A percentile compares a stretch with the other conserved stretches of the same genome.
These are phyloP conservation scores for Hortaea werneckii DNA, from an alignment of 2,329 filamentous ascomycete genomes.

Conservation along the genomic window DNA sequence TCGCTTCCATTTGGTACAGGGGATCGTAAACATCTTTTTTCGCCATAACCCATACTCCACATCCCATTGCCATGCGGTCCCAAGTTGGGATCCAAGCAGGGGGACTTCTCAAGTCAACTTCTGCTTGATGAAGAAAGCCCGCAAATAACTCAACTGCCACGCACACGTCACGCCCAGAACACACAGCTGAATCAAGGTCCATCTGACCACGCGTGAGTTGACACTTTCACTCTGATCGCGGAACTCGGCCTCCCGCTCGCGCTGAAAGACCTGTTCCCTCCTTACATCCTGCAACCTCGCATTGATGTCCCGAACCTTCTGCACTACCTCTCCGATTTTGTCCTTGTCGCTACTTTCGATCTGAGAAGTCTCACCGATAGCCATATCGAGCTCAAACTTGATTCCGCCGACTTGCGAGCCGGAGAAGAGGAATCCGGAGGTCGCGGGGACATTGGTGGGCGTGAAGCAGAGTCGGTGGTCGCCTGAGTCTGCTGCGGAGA, in stretches of 20 bases:
- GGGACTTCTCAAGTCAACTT: slow-evolving; percentile 67
- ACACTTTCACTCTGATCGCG: slow-evolving; percentile 92
- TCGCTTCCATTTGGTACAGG: too few relatives aligned
- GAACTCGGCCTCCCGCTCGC: slow-evolving; percentile 98
- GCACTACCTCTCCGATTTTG: slow-evolving; percentile 82
- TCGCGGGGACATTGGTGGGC: slow-evolving; percentile 62
- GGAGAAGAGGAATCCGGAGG: slow-evolving; percentile 60
- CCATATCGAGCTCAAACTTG: slow-evolving; percentile 77
- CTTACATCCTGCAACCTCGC: slow-evolving; percentile 76
- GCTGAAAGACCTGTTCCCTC: slow-evolving; percentile 90
- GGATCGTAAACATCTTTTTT: too few relatives aligned
- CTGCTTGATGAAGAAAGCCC: slow-evolving; percentile 99
- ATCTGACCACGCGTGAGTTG: slow-evolving; percentile 83
- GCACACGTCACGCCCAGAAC: slow-evolving; percentile 81
- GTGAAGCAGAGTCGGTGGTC: slow-evolving; percentile 95
- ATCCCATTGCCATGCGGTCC: too few relatives aligned
- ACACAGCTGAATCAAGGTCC: slow-evolving; percentile 82
- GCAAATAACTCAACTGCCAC: slow-evolving; percentile 92
- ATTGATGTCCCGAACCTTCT: slow-evolving; percentile 84
- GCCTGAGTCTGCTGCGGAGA: slow-evolving; percentile 87
- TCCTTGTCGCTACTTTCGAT: slow-evolving; percentile 90
- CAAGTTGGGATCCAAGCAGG: too few relatives aligned
- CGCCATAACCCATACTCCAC: too few relatives aligned
- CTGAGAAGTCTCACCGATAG: slow-evolving; percentile 85
- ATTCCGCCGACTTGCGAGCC: slow-evolving; percentile 62